phyloP scores from a whole-genome alignment of 2,329 filamentous ascomycete genomes.

The Coniochaeta sp. region DNA sequence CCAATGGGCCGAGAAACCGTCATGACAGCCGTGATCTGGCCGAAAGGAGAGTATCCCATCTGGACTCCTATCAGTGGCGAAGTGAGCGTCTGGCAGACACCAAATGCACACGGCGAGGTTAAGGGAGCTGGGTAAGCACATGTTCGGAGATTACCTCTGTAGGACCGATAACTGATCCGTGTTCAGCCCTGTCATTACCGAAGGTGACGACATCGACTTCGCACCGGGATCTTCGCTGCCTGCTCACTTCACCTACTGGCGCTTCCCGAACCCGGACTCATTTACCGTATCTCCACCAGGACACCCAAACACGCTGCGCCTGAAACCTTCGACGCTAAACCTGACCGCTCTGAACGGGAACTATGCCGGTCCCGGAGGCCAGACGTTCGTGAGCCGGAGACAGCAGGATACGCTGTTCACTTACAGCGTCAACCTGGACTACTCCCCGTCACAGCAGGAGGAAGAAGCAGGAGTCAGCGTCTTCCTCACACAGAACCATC shows the following conservation, averaged over 20 bases:
- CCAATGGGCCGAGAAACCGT: slow-evolving; percentile 38
- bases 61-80: slow-evolving; percentile 26
- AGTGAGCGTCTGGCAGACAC: slow-evolving; percentile 17
- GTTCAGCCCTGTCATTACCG: slow-evolving; percentile 18
- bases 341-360: slow-evolving; percentile 46
- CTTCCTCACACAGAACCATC: slow-evolving; percentile 47
- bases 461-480: slow-evolving; percentile 46
- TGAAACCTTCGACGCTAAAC: slow-evolving; percentile 43
- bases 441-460: slow-evolving; percentile 25
- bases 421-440: slow-evolving; percentile 39
- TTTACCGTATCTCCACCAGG: slow-evolving; percentile 37
- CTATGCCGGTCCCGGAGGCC: slow-evolving; percentile 35
- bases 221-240: slow-evolving; percentile 35
- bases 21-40: slow-evolving; percentile 31
- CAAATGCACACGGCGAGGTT: slow-evolving; percentile 11
- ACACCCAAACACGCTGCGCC: slow-evolving; percentile 34
- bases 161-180: slow-evolving; percentile 9
- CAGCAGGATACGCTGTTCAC: slow-evolving; percentile 50
- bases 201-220: slow-evolving; percentile 22
- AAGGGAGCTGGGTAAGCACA: slow-evolving; percentile 12
- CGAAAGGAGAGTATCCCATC: slow-evolving; percentile 23
- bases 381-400: slow-evolving; percentile 50
- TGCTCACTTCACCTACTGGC: slow-evolving; percentile 48
- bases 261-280: slow-evolving; percentile 37
- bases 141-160: slow-evolving; percentile 7